Evolutionary conservation across 2,329 filamentous ascomycete species (phyloP).

Genomic region (Fusarium gaditjirri): DNA sequence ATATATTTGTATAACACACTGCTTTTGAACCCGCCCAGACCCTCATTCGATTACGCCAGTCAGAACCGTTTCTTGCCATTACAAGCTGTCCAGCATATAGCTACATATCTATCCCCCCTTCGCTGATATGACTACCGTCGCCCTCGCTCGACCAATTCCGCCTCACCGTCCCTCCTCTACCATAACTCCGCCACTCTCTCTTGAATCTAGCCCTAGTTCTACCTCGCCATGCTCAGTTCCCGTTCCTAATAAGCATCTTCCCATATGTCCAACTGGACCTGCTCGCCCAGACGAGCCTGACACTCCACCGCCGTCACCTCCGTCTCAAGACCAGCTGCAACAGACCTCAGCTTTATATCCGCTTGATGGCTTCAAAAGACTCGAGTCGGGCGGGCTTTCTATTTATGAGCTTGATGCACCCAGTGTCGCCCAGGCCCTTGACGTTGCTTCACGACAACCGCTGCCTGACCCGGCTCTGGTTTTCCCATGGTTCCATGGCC

Average conservation of each 20-base stretch:
- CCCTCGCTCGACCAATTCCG: constrained; percentile 60
- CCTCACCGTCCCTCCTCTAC: constrained; percentile 57
- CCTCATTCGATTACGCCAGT: constrained; percentile 5
- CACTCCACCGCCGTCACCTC: constrained; percentile 73
- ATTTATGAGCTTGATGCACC: constrained; percentile 79
- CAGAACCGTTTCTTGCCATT: constrained; percentile 1
- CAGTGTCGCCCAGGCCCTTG: constrained; percentile 76
- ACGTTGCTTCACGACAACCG: constrained; percentile 80
- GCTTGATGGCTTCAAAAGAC: constrained; percentile 68
- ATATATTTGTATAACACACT: constrained; percentile 26
- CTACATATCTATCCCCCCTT: background rate
- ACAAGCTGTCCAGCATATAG: constrained; percentile 15
- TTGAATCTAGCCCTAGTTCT: constrained; percentile 46
- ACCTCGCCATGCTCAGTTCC: constrained; percentile 52
- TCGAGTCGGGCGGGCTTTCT: constrained; percentile 64
- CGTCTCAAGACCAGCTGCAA: constrained; percentile 67
- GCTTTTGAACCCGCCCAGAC: constrained; percentile 20
- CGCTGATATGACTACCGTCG: constrained; percentile 64
- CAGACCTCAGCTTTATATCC: constrained; percentile 80
- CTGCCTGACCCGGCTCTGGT: constrained; percentile 86
- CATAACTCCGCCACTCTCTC: constrained; percentile 56
- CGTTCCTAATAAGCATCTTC: constrained; percentile 89
- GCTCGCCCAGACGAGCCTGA: constrained; percentile 63
- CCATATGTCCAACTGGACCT: constrained; percentile 86
- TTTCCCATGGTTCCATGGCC: constrained; percentile 95